Evolutionary conservation across 306 rosid species (phyloP).

Genomic region (Quercus rubra): DNA sequence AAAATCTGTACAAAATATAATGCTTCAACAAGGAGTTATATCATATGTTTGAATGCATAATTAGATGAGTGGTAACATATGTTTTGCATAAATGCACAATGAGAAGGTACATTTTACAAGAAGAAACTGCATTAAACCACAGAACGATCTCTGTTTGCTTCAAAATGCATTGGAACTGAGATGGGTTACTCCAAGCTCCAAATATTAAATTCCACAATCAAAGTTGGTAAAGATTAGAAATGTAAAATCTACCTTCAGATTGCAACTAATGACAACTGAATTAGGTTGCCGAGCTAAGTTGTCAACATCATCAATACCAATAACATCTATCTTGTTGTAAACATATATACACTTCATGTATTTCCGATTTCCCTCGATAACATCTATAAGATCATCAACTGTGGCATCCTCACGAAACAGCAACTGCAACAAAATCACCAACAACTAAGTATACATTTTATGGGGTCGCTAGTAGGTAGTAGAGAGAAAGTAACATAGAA

Average conservation of each 20-base stretch:
- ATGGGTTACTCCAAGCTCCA: background rate
- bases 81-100: background rate
- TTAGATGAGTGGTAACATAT: background rate
- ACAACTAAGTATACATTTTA: background rate
- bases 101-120: background rate
- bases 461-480: background rate
- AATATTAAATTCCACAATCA: background rate
- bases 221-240: constrained; percentile 4
- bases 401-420: constrained; percentile 99
- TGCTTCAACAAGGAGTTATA: background rate
- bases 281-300: constrained; percentile 88
- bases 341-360: constrained; percentile 98
- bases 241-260: constrained; percentile 62
- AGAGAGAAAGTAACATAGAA: background rate
- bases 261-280: constrained; percentile 97
- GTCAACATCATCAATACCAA: constrained; percentile 98
- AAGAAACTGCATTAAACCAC: background rate
- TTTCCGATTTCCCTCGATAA: constrained; percentile 98
- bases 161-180: background rate
- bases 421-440: constrained; percentile 50
- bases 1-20: background rate
- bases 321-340: constrained; percentile 97
- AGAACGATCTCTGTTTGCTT: background rate
- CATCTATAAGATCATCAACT: constrained; percentile 97
- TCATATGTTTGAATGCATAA: background rate